Conservation (phyloP, 495 filamentous ascomycete species). For the Delitschia confertaspora region DNA sequence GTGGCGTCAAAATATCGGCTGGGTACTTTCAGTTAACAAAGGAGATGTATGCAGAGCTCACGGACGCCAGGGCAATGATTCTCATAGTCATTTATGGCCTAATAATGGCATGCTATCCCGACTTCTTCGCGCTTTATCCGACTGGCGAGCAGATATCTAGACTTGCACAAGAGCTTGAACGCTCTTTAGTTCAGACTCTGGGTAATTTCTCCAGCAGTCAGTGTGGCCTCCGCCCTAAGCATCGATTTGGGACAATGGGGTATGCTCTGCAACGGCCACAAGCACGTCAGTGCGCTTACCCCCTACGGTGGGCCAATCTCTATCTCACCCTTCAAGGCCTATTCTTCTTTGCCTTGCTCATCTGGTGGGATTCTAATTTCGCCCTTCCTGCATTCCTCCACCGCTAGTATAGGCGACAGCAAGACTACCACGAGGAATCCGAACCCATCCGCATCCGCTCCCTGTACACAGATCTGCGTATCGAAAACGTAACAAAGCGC, state of each 20-base stretch:
- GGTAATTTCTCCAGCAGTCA: slow-evolving; percentile 58
- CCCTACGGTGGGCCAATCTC: slow-evolving; percentile 72
- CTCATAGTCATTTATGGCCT: slow-evolving; percentile 71
- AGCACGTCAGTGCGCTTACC: slow-evolving; percentile 55
- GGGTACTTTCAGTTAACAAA: no score
- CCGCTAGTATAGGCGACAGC: slow-evolving; percentile 31
- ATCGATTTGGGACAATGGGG: slow-evolving; percentile 71
- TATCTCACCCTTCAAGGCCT: slow-evolving; percentile 63
- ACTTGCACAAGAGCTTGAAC: no score
- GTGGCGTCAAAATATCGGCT: no score
- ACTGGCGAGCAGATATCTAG: slow-evolving; percentile 67
- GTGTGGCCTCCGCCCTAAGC: slow-evolving; percentile 59
- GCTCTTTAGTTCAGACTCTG: slow-evolving; percentile 62
- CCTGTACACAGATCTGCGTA: slow-evolving; percentile 48
- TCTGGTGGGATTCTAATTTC: slow-evolving; percentile 47
- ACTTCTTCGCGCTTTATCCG: slow-evolving; percentile 78
- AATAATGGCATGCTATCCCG: slow-evolving; percentile 65
- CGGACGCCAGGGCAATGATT: no score
- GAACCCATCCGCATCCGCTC: slow-evolving; percentile 47
- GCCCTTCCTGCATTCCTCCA: slow-evolving; percentile 22
- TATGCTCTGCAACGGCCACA: slow-evolving; percentile 51
- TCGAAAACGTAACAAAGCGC: slow-evolving; percentile 63
- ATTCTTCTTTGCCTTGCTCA: slow-evolving; percentile 53
- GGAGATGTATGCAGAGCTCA: no score
- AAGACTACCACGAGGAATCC: slow-evolving; percentile 41